Evolutionary conservation across 306 rosid species (phyloP).

Genomic region (Cucumis hystrix): DNA sequence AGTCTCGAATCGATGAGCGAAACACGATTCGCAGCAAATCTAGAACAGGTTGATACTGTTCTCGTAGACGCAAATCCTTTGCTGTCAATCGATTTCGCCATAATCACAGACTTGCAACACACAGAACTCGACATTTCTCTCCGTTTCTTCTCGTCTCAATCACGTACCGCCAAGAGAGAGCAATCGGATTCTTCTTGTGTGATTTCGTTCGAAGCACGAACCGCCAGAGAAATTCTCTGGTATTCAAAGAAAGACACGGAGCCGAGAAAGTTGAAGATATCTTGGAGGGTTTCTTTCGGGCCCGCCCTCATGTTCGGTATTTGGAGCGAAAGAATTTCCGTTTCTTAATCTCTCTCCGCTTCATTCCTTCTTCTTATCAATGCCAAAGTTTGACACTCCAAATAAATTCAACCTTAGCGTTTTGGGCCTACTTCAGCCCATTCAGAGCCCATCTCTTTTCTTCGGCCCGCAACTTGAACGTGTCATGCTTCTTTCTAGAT

Average conservation of each 20-base stretch:
- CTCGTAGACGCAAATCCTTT: constrained; percentile 13
- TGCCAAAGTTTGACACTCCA: constrained; percentile 1
- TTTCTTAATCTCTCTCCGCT: background rate
- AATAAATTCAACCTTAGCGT: background rate
- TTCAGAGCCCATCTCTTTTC: background rate
- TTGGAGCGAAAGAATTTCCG: background rate
- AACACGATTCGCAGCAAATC: constrained; percentile 8
- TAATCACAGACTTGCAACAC: constrained; percentile 14
- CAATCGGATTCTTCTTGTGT: background rate
- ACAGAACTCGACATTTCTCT: constrained; percentile 26
- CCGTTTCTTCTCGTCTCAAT: background rate
- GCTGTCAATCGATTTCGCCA: constrained; percentile 9
- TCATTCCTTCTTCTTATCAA: background rate
- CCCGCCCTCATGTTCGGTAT: background rate
- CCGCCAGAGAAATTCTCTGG: background rate
- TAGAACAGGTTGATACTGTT: background rate
- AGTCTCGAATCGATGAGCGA: constrained; percentile 8
- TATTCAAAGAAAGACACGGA: background rate
- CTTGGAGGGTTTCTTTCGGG: constrained; percentile 2
- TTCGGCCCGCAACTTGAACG: background rate
- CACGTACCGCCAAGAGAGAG: background rate
- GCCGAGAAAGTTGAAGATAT: background rate
- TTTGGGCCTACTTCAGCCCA: background rate
- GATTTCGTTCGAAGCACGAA: background rate
- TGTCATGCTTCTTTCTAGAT: background rate